Conservation (phyloP, 2,329 filamentous ascomycete genomes). For the Beauveria varroae region DNA sequence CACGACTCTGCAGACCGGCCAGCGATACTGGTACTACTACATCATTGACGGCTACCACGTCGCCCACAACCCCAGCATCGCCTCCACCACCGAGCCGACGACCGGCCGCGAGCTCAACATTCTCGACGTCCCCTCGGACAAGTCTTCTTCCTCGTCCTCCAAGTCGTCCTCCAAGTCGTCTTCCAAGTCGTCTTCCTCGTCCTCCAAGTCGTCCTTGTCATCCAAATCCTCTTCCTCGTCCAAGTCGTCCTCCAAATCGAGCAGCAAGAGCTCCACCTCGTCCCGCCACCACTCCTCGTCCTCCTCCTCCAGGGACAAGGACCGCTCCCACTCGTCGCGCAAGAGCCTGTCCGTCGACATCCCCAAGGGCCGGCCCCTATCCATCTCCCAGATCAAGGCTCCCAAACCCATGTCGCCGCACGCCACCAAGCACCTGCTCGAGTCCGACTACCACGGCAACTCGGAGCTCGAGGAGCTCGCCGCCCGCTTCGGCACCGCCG, state of each 20-base stretch:
- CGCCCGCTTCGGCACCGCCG: conserved; percentile 59
- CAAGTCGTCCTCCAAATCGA: conserved; percentile 32
- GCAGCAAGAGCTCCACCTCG: conserved; percentile 29
- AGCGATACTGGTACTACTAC: conserved; percentile 99
- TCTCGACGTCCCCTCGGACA: conserved; percentile 70
- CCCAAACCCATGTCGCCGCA: conserved; percentile 85
- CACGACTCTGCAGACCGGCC: conserved; percentile 74
- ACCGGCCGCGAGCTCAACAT: conserved; percentile 96
- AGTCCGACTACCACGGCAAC: conserved; percentile 67
- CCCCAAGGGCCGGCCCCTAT: conserved; percentile 81
- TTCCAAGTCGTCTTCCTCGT: conserved; percentile 27
- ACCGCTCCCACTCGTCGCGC: conserved; percentile 33
- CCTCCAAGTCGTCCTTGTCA: conserved; percentile 37
- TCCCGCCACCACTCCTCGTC: conserved; percentile 38
- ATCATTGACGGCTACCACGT: conserved; percentile 99
- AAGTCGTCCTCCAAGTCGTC: conserved; percentile 36
- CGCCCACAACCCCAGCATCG: conserved; percentile 87
- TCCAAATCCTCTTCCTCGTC: conserved; percentile 31
- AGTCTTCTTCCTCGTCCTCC: conserved; percentile 34
- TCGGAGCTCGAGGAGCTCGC: conserved; percentile 73
- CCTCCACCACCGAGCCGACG: conserved; percentile 88
- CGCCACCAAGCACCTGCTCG: conserved; percentile 79
- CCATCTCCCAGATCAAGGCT: conserved; percentile 80
- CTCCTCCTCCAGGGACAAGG: conserved; percentile 27
- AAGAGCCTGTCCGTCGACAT: conserved; percentile 57